Evolutionary conservation across 805 yeast species (phyloP).

Genomic region (Pichia exigua): DNA sequence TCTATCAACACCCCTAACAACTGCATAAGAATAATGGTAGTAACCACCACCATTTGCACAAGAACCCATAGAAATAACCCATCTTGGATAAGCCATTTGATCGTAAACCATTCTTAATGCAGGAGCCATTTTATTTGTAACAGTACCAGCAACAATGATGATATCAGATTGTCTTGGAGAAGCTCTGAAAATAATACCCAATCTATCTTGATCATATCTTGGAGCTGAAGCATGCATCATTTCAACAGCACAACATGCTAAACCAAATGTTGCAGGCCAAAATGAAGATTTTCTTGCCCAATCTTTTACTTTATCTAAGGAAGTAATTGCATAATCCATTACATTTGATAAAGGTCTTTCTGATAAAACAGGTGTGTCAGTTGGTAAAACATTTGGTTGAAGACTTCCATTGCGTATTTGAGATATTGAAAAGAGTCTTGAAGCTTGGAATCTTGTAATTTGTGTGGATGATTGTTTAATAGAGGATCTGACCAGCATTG

Average conservation of each 20-base stretch:
- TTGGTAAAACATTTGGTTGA: slow-evolving; percentile 47
- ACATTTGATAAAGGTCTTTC: slow-evolving; percentile 53
- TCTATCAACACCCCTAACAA: slow-evolving; percentile 85
- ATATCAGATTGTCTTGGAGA: slow-evolving; percentile 90
- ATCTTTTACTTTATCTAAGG: slow-evolving; percentile 73
- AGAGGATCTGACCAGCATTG: background rate
- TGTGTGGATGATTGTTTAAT: background rate
- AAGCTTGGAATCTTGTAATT: background rate
- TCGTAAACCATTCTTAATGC: slow-evolving; percentile 88
- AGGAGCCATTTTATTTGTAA: slow-evolving; percentile 91
- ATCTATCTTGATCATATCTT: slow-evolving; percentile 84
- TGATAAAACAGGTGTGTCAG: slow-evolving; percentile 63
- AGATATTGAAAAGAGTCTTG: slow-evolving; percentile 7
- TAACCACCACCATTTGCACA: slow-evolving; percentile 94
- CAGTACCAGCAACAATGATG: slow-evolving; percentile 87
- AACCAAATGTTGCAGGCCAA: slow-evolving; percentile 90
- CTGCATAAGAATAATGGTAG: slow-evolving; percentile 83
- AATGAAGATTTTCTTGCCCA: slow-evolving; percentile 91
- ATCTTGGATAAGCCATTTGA: slow-evolving; percentile 91
- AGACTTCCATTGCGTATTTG: slow-evolving; percentile 11
- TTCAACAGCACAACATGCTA: slow-evolving; percentile 91
- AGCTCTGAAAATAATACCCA: slow-evolving; percentile 89
- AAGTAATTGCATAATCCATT: slow-evolving; percentile 73
- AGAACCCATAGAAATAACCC: slow-evolving; percentile 93
- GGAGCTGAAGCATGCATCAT: slow-evolving; percentile 94